Evolutionary conservation across 768 basidiomycete species (phyloP).

Genomic region (Boletus pseudopeckii): DNA sequence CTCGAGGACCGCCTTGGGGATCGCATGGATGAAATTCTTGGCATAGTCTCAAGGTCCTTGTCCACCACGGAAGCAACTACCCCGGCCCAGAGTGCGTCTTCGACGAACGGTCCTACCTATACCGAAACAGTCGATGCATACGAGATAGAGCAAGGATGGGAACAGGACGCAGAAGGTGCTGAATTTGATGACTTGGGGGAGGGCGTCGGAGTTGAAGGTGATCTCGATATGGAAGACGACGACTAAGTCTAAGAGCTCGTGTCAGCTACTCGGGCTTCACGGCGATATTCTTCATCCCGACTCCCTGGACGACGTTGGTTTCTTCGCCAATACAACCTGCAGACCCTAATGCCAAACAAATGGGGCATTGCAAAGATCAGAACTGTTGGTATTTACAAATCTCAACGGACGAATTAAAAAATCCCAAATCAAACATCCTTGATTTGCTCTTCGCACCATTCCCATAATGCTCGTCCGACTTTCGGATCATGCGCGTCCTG

Average conservation of each 20-base stretch:
- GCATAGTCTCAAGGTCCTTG: slow-evolving; percentile 47
- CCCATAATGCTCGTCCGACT: slow-evolving; percentile 30
- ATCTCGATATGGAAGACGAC: slow-evolving; percentile 62
- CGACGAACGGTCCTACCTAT: not conserved
- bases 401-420: not conserved
- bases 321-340: not conserved
- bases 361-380: not conserved
- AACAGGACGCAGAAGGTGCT: slow-evolving; percentile 44
- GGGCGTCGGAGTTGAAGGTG: slow-evolving; percentile 65
- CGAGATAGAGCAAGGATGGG: slow-evolving; percentile 29
- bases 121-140: slow-evolving; percentile 10
- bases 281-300: not conserved
- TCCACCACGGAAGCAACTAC: slow-evolving; percentile 5
- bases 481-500: slow-evolving; percentile 20
- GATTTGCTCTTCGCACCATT: slow-evolving; percentile 36
- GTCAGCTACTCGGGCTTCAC: not conserved
- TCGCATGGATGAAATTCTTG: slow-evolving; percentile 63
- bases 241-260: no score
- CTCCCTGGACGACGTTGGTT: not conserved
- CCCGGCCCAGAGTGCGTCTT: not conserved
- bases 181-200: slow-evolving; percentile 66
- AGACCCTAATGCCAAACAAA: not conserved
- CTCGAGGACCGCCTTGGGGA: slow-evolving; percentile 78
- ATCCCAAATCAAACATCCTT: slow-evolving; percentile 18
- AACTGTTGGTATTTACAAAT: not conserved